Base-by-base conservation (phyloP, 495 filamentous ascomycete species). In the Glonium stellatum region DNA sequence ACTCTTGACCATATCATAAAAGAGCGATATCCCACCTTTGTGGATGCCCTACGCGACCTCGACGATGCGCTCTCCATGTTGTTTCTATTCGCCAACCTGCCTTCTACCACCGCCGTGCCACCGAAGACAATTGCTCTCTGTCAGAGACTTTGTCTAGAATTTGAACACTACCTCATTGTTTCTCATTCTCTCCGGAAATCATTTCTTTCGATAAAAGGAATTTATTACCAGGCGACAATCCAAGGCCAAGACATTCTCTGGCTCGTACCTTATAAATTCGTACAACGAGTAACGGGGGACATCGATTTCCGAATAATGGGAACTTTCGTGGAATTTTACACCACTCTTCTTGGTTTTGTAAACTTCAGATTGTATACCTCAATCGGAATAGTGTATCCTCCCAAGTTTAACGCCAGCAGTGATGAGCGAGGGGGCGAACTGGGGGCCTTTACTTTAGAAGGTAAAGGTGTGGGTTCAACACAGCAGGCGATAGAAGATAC, bases 241-340 rank as follows among this genome's bases (percentile, higher is more conserved):
- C 90, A 96, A 70, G 92, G 92, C n/a, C 92, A 97, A 73, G 93
- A 98, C 66, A 86, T 97, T 53, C 78, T 98, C 70, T 98, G 93
- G 93, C 78, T 98, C 19, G 93, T 96, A 2, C 93, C 93, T 1
- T 97, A 98, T 77, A 86, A 87, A 63, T 98, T 98, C 74, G 95
- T 96, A 64, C 95, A 97, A 76, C 77, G 87, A 60, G 84, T 96
- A 34, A 90, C 91, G 23, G 88, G 85, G 13, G 93, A 97, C 73
- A 85, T 98, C 50, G 93, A 98, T 73, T 97, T 96, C 77, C 80
- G 95, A 66, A 97, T 98, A 71, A 98, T 98, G 93, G 90, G 88
- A 44, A 98, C 95, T 1, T 98, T 98, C 70, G 88, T 98, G 54
- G 92, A 98, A 67, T 97, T 98, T 74, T 98, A 98, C 78, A 93